phyloP scores from a whole-genome alignment of 352 stramenopile genomes.

The Phytopythium chamaehyphon region DNA sequence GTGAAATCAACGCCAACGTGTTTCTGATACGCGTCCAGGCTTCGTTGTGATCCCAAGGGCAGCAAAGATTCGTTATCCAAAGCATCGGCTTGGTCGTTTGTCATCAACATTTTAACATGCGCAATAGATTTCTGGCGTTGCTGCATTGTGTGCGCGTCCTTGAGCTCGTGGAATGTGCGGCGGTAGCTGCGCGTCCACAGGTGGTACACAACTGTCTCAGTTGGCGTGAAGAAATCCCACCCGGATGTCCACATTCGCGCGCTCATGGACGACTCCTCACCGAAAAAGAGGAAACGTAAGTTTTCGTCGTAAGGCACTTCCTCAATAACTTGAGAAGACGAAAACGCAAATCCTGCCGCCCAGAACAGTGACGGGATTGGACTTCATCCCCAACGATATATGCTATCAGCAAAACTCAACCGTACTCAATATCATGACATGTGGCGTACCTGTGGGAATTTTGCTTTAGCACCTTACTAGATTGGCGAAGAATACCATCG shows the following conservation, averaged over 20 bases:
- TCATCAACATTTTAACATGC: conserved; percentile 26
- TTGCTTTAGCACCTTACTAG: conserved; percentile 43
- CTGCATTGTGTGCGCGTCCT: conserved; percentile 24
- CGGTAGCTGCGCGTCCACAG: conserved; percentile 85
- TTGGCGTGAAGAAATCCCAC: conserved; percentile 90
- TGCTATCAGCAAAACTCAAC: background rate
- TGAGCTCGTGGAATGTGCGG: conserved; percentile 70
- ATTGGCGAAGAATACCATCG: conserved; percentile 50
- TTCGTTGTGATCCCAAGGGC: conserved; percentile 26
- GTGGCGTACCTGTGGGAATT: conserved; percentile 22
- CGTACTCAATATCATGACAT: background rate
- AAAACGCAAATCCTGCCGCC: conserved; percentile 76
- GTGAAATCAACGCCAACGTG: conserved; percentile 53
- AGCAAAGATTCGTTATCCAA: background rate
- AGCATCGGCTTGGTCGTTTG: background rate
- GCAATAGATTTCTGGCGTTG: conserved; percentile 19
- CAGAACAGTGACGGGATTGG: conserved; percentile 60
- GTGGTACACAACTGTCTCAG: conserved; percentile 79
- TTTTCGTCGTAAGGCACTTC: conserved; percentile 85
- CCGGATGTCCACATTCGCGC: conserved; percentile 87
- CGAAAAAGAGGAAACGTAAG: conserved; percentile 92
- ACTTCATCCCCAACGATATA: conserved; percentile 18
- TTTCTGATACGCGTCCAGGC: conserved; percentile 41
- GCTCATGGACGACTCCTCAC: conserved; percentile 91
- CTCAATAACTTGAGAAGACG: conserved; percentile 32